Conservation (phyloP, 192 early-diverging fungal genomes). For the Rhizophagus prolifer region DNA sequence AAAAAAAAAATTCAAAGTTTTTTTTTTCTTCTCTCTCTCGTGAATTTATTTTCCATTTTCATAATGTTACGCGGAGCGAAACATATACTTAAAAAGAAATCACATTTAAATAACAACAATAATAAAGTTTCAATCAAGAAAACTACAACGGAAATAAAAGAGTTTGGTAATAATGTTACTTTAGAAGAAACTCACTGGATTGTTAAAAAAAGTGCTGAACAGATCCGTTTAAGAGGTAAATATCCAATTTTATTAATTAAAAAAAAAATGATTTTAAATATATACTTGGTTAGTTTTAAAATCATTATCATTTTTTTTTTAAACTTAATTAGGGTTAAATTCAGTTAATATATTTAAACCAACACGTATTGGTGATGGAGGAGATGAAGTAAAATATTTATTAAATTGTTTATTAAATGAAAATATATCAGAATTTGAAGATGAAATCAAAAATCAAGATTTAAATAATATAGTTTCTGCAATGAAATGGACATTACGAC, state of each 20-base stretch:
- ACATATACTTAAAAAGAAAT: background rate
- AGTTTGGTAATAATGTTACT: conserved; percentile 11
- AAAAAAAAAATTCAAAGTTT: too few relatives aligned
- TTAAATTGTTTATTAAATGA: conserved; percentile 24
- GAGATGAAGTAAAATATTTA: conserved; percentile 15
- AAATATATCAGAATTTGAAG: conserved; percentile 17
- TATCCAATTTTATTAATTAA: too few relatives aligned
- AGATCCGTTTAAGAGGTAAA: conserved; percentile 15
- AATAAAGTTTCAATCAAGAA: too few relatives aligned
- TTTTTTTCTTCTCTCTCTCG: too few relatives aligned
- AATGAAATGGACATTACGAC: conserved; percentile 28
- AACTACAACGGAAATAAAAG: background rate
- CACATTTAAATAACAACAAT: background rate
- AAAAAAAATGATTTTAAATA: too few relatives aligned
- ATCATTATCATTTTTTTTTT: background rate
- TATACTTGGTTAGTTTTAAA: too few relatives aligned
- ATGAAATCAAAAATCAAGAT: conserved; percentile 17
- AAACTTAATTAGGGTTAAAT: conserved; percentile 5
- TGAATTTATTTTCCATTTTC: too few relatives aligned
- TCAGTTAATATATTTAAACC: conserved; percentile 30
- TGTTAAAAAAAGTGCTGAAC: conserved; percentile 21
- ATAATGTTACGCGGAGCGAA: conserved; percentile 9
- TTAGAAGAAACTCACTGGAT: conserved; percentile 22
- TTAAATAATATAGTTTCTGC: conserved; percentile 26
- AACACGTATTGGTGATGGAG: conserved; percentile 11